Base-by-base conservation (phyloP, 2,329 filamentous ascomycete genomes). In the Diaporthe vaccinii region DNA sequence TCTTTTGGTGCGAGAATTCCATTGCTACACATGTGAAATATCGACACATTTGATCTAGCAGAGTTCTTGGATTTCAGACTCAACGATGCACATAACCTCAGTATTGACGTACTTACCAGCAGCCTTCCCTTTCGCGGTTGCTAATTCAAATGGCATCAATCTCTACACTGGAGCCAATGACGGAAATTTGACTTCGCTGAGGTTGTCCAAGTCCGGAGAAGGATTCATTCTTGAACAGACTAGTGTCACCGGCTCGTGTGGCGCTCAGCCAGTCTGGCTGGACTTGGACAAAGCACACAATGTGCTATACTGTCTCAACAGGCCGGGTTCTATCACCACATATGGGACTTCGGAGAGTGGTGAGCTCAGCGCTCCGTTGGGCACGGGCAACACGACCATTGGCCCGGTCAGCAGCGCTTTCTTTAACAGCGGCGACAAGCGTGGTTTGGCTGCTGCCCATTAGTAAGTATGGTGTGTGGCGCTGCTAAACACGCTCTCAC, bases 81-180 rank as follows among this genome's bases (percentile, higher is more conserved):
- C 4, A 12, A 41, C 58, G 2, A 61, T 61, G 58, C n/a, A 17
- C 10, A n/a, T 61, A 3, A 20, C 10, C 49, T 25, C n/a, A 53
- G n/a, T 17, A n/a, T 15, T 12, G n/a, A 41, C 3, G 12, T 41
- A n/a, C 3, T 10, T 25, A 25, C 34, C 25, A 53, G n/a, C 49
- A 25, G 58, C 58, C 8, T 41, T 41, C 12, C 17, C 36, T 25
- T 22, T 41, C n/a, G n/a, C 34, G 9, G n/a, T n/a, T 34, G 28
- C 36, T 34, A 22, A 22, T 28, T 41, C 36, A 17, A 14, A 9
- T 25, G 12, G 36, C 36, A 28, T 61, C 2, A 61, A 25, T 15
- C 58, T 61, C 36, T 61, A 61, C 36, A 61, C 58, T 4, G 58
- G 58, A 28, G 34, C 36, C 34, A 59, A 59, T 39, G 57, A 59